These are phyloP conservation scores for Boletus rubropictus DNA, from an alignment of 768 basidiomycete genomes.

Conservation along the genomic window DNA sequence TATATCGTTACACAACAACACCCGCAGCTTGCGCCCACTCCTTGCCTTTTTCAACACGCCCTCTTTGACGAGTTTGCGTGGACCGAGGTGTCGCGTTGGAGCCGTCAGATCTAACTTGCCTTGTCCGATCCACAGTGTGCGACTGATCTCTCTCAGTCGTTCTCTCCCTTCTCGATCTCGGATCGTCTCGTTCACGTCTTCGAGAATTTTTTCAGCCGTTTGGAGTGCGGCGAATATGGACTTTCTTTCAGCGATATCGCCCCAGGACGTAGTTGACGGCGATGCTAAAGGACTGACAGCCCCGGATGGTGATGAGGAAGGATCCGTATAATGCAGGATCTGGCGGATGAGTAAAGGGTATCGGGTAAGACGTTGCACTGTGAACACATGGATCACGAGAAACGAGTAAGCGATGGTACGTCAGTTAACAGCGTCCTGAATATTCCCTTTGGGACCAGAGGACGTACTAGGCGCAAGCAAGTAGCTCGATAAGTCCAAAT, in stretches of 20 bases:
- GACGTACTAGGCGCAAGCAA: conserved; percentile 81
- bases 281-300: not conserved
- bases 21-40: conserved; percentile 71
- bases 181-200: conserved; percentile 83
- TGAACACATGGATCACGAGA: not conserved
- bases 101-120: conserved; percentile 87
- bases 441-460: not conserved
- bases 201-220: conserved; percentile 67
- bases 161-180: conserved; percentile 77
- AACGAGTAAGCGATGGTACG: not conserved
- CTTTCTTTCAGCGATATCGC: conserved; percentile 44
- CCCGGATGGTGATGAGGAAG: conserved; percentile 25
- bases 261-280: not conserved
- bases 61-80: conserved; percentile 74
- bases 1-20: conserved; percentile 85
- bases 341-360: conserved; percentile 89
- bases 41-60: conserved; percentile 75
- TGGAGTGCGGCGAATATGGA: conserved; percentile 50
- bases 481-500: conserved; percentile 86
- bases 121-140: conserved; percentile 82
- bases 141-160: conserved; percentile 67
- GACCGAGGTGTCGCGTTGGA: conserved; percentile 79
- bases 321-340: conserved; percentile 75
- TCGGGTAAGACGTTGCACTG: conserved; percentile 93
- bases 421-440: not conserved